Base-by-base conservation (phyloP, 2,329 filamentous ascomycete species). In the Nemania diffusa region DNA sequence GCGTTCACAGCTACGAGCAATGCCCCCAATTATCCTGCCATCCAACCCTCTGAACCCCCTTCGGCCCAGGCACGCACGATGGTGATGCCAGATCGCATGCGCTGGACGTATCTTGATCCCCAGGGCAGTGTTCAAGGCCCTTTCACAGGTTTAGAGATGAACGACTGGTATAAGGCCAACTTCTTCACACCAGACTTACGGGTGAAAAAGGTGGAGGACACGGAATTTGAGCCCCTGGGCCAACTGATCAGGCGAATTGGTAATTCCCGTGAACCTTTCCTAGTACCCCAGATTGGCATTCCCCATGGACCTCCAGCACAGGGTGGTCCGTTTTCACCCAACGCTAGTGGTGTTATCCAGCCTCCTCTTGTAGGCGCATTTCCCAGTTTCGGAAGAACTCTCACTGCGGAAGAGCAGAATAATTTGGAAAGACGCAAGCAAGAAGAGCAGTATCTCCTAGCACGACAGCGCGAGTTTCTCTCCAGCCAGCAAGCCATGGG, bases 11-110 rank as follows among this genome's bases (percentile, higher is more conserved):
- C 76, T 48, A 69, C 75, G 13, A 72, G 73, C 11, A 74, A 75
- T 27, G 73, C 75, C 6, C 74, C 78, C 0, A 62, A 62, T 1
- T 82, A 79, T 65, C 75, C 79, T 0, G 73, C 79, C 13, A 77
- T 75, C 7, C 80, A 78, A 27, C 74, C 81, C 24, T 73, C 79
- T 0, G 76, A 87, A 24, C 84, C 88, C 15, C 85, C 88, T n/a
- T 83, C 89, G 5, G 87, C 87, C 56, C 91, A 94, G 71, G 87
- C 93, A 70, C 90, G 93, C 17, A 94, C 92, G 51, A 98, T 99
- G 94, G 95, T 99, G 5, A 98, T 99, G 96, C 96, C 96, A 1
- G 96, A 99, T 79, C 88, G 97, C 15, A 99, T 99, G 94, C 88
- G 95, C 74, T 99, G 96, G 96, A 95, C 97, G 20, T 99, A 99